Evolutionary conservation across 345 rosid genomes (phyloP).

Genomic region (Sonneratia alba): DNA sequence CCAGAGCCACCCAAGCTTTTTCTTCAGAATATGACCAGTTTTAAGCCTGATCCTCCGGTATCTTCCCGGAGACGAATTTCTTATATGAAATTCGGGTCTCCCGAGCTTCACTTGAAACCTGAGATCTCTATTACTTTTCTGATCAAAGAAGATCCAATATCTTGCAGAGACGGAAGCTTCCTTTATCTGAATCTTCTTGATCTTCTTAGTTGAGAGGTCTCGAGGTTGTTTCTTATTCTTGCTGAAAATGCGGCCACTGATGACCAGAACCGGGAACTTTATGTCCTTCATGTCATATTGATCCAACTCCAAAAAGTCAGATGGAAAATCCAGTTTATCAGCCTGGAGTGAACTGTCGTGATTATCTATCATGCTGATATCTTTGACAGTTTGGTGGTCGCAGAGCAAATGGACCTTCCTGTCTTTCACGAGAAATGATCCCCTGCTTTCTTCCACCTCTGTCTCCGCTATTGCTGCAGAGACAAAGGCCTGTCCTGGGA

Average conservation of each 20-base stretch:
- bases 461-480: conserved; percentile 51
- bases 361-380: conserved; percentile 24
- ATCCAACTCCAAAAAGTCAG: conserved; percentile 14
- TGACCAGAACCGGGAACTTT: conserved; percentile 26
- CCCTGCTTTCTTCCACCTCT: conserved; percentile 65
- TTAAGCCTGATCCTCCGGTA: conserved; percentile 21
- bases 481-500: conserved; percentile 52
- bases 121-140: conserved; percentile 33
- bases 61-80: conserved; percentile 15
- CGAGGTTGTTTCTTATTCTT: conserved; percentile 14
- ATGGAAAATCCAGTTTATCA: conserved; percentile 10
- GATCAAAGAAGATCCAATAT: conserved; percentile 46
- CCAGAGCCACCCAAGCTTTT: conserved; percentile 26
- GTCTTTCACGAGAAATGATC: conserved; percentile 45
- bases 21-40: conserved; percentile 21
- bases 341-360: conserved; percentile 9
- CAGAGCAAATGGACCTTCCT: conserved; percentile 25
- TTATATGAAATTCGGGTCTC: conserved; percentile 16
- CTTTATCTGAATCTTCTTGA: not conserved
- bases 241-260: conserved; percentile 41
- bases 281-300: conserved; percentile 15
- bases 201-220: conserved; percentile 9
- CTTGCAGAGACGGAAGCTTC: conserved; percentile 25
- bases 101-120: conserved; percentile 44
- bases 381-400: conserved; percentile 45